A percentile compares a stretch with the other conserved stretches of the same genome.
Evolutionary conservation across 768 basidiomycete genomes (phyloP).

Genomic region (Serendipita sp.): DNA sequence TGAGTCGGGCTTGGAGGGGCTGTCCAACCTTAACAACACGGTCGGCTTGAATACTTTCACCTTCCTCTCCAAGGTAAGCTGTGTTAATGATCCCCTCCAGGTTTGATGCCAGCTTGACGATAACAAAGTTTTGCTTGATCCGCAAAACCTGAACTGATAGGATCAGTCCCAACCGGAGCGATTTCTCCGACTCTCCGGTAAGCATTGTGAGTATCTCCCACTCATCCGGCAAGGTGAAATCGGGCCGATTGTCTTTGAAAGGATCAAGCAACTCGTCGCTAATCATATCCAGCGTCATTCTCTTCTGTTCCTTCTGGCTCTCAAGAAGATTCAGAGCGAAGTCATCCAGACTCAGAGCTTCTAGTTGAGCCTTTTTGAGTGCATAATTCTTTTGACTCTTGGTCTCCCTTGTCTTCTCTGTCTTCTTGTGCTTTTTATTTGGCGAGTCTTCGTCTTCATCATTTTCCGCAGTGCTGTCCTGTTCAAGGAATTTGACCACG

Average conservation of each 20-base stretch:
- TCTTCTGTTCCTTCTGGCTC: conserved; percentile 70
- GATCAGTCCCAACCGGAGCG: conserved; percentile 62
- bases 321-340: conserved; percentile 86
- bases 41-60: conserved; percentile 29
- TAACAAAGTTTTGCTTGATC: conserved; percentile 32
- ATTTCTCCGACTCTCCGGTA: conserved; percentile 73
- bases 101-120: conserved; percentile 80
- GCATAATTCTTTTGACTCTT: no score
- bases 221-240: conserved; percentile 44
- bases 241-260: conserved; percentile 54
- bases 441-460: not conserved
- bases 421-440: not conserved
- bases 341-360: conserved; percentile 86
- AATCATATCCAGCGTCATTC: conserved; percentile 78
- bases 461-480: no score
- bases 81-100: conserved; percentile 64
- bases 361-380: conserved; percentile 34
- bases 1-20: conserved; percentile 61
- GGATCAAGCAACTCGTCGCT: conserved; percentile 69
- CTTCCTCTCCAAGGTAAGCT: conserved; percentile 31
- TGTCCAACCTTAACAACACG: conserved; percentile 60
- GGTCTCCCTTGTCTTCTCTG: not conserved
- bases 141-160: conserved; percentile 59
- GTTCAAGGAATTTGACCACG: conserved; percentile 34
- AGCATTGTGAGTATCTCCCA: conserved; percentile 91